phyloP scores from a whole-genome alignment of 2,329 filamentous ascomycete species.

The Paracoccidioides brasiliensis region DNA sequence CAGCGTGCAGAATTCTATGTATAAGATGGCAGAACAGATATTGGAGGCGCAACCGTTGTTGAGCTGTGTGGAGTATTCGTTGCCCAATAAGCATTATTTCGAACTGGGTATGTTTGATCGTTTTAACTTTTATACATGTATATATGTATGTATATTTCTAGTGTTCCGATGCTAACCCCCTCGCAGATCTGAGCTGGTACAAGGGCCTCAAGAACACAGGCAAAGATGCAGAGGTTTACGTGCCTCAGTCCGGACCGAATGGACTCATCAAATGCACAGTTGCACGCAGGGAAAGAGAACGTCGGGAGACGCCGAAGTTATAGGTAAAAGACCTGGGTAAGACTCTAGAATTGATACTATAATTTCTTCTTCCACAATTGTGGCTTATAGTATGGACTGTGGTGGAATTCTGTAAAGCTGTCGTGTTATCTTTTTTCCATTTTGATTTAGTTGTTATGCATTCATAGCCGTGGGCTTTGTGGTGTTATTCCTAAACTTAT shows the following conservation, averaged over 20 bases:
- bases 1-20: constrained; percentile 95
- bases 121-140: neutral
- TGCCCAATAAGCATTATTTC: constrained; percentile 99
- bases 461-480: too few relatives aligned
- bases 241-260: constrained; percentile 83
- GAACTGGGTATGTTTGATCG: constrained; percentile 50
- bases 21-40: constrained; percentile 91
- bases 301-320: constrained; percentile 4
- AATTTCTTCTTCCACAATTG: too few relatives aligned
- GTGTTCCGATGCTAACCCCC: neutral
- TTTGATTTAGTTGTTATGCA: too few relatives aligned
- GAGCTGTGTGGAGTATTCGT: constrained; percentile 61
- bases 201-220: constrained; percentile 91
- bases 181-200: constrained; percentile 82
- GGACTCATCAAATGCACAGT: constrained; percentile 93
- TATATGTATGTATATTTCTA: constrained; percentile 4
- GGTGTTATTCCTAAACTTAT: too few relatives aligned
- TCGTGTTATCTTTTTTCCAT: too few relatives aligned
- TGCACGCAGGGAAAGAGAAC: constrained; percentile 18
- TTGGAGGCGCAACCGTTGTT: constrained; percentile 60
- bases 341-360: too few relatives aligned
- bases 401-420: too few relatives aligned
- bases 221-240: constrained; percentile 89
- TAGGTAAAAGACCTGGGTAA: neutral
- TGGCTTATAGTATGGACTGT: too few relatives aligned